These are phyloP conservation scores for Selaginella tamariscina DNA, from an alignment of 75 land plant genomes.

Conservation along the genomic window DNA sequence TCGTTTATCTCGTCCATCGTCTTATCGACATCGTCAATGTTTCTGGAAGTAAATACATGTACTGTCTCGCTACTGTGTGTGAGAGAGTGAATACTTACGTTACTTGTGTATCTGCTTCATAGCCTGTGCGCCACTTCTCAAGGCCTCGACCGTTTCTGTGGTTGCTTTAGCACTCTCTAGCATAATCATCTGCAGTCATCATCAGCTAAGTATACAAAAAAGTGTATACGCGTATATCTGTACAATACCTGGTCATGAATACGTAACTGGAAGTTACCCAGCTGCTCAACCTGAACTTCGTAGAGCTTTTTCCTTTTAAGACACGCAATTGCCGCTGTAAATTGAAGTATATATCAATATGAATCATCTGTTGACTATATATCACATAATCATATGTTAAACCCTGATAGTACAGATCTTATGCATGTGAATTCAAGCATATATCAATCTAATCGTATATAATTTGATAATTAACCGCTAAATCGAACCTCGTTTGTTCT, in stretches of 20 bases:
- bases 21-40: conserved; percentile 81
- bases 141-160: conserved; percentile 90
- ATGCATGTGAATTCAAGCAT: too few relatives aligned
- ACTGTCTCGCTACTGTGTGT: neutral
- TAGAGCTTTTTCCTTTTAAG: conserved; percentile 70
- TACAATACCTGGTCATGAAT: conserved; percentile 71
- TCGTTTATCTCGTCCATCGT: conserved; percentile 88
- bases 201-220: neutral
- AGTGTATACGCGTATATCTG: neutral
- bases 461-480: neutral
- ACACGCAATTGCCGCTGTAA: conserved; percentile 77
- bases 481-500: conserved; percentile 61
- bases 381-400: too few relatives aligned
- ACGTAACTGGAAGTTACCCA: conserved; percentile 72
- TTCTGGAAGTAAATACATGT: conserved; percentile 28
- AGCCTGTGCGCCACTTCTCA: conserved; percentile 77
- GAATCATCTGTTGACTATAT: too few relatives aligned
- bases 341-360: too few relatives aligned
- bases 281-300: conserved; percentile 77
- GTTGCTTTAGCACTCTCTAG: conserved; percentile 92
- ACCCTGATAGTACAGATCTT: too few relatives aligned
- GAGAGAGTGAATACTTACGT: too few relatives aligned
- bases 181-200: conserved; percentile 43
- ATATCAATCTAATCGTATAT: too few relatives aligned
- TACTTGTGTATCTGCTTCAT: conserved; percentile 89